Conservation (phyloP, 2,329 filamentous ascomycete genomes). For the Didymella pinodella region DNA sequence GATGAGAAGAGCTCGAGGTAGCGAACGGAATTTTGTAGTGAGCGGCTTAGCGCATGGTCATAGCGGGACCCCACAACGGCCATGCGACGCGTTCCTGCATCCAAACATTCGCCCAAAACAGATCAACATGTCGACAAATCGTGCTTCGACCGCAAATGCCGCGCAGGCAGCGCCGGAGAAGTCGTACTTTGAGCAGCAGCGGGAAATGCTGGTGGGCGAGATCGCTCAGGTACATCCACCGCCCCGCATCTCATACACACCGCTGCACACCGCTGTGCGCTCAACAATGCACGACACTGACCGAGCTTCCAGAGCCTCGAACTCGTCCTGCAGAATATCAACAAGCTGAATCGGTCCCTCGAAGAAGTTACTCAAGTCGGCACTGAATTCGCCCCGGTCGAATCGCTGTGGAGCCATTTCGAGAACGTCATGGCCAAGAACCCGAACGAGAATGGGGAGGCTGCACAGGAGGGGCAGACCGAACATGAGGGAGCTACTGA, state of each 20-base stretch:
- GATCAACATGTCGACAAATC: slow-evolving; percentile 35
- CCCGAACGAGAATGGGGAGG: slow-evolving; percentile 48
- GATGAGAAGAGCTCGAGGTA: slow-evolving; percentile 21
- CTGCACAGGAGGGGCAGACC: slow-evolving; percentile 33
- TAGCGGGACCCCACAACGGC: slow-evolving; percentile 13
- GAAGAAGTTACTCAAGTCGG: slow-evolving; percentile 93
- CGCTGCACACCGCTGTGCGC: slow-evolving; percentile 44
- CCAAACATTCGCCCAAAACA: slow-evolving; percentile 22
- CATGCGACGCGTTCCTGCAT: slow-evolving; percentile 21
- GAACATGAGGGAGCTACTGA: slow-evolving; percentile 36
- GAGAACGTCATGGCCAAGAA: slow-evolving; percentile 92
- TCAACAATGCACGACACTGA: slow-evolving; percentile 6
- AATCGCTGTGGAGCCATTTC: slow-evolving; percentile 96
- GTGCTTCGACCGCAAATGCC: slow-evolving; percentile 33
- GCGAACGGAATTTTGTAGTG: slow-evolving; percentile 30
- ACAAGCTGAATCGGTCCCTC: slow-evolving; percentile 89
- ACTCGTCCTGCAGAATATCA: slow-evolving; percentile 92
- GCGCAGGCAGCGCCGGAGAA: slow-evolving; percentile 30
- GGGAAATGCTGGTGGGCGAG: slow-evolving; percentile 73
- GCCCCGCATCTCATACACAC: slow-evolving; percentile 18
- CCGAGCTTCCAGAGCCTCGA: slow-evolving; percentile 69
- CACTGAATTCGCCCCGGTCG: slow-evolving; percentile 96
- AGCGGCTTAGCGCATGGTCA: slow-evolving; percentile 26
- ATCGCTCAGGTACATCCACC: slow-evolving; percentile 69
- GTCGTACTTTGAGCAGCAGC: slow-evolving; percentile 78